Base-by-base conservation (phyloP, 306 rosid genomes). In the Pyrus communis region DNA sequence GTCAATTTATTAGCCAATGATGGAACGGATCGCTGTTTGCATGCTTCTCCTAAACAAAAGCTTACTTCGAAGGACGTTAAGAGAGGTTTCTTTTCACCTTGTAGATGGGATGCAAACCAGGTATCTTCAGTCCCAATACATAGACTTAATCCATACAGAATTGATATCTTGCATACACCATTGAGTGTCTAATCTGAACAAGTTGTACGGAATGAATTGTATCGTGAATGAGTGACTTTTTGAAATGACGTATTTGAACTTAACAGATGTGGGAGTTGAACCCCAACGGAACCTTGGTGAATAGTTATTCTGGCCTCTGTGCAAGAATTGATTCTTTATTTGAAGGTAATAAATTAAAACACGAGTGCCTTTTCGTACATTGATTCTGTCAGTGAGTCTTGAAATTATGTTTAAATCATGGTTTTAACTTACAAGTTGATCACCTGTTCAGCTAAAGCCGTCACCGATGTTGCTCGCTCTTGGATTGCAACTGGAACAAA, bases 401-500 rank as follows among this genome's bases (percentile, higher is more conserved):
- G 75, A 38, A 42, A 19, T 46, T 59, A 31, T 76, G 22, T 43
- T 4, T 49, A 63, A 64, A 19, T 68, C 13, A 61, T 15, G 71
- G 18, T 65, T 43, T 69, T 61, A 76, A 75, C 70, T 80, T 38
- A 67, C 71, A 67, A 80, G 71, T 75, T 61, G 79, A 75, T 83
- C 71, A 19, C 62, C 75, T 62, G 45, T 85, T 89, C 91, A 90
- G 97, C 73, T 45, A 46, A 83, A 72, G 60, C 5, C 82, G 72
- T 13, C 76, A 25, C 81, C 23, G 73, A 74, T 13, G 99, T 96
- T 61, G 70, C 84, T 75, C 92, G 90, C 64, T 83, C 97, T 43
- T 95, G 99, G 99, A 72, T 92, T 70, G 99, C 99, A 28, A 88
- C 85, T 0, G 97, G 99, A 78, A 83, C 87, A 80, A 74, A 55